Conservation (phyloP, 2,329 filamentous ascomycete species). For the Venturia asperata region DNA sequence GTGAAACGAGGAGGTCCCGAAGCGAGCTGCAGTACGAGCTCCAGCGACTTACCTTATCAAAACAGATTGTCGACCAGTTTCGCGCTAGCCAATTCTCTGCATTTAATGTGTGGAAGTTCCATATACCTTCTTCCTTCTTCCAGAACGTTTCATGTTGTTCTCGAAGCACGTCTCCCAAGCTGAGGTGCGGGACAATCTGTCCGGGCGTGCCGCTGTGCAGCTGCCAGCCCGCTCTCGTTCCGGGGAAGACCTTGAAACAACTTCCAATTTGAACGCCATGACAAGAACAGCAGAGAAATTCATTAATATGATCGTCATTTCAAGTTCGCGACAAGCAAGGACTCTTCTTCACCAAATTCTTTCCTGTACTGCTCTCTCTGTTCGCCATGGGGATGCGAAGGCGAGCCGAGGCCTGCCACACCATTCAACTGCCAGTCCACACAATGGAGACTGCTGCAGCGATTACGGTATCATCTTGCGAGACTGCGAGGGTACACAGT, state of each 20-base stretch:
- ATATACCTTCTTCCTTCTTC: not conserved
- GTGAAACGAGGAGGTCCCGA: not conserved
- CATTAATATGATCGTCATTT: not conserved
- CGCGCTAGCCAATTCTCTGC: not conserved
- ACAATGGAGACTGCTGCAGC: not conserved
- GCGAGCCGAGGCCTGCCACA: not conserved
- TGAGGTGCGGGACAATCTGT: not conserved
- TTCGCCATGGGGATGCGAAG: not conserved
- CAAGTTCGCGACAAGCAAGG: not conserved
- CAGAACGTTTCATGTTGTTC: not conserved
- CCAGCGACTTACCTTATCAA: not conserved
- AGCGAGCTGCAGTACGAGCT: not conserved
- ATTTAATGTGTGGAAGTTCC: not conserved
- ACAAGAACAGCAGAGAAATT: not conserved
- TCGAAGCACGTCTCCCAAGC: not conserved
- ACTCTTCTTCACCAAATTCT: no score
- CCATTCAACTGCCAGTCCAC: not conserved
- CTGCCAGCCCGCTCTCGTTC: not conserved
- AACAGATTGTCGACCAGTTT: not conserved
- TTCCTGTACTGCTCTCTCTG: not conserved
- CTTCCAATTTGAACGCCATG: not conserved
- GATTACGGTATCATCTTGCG: not conserved
- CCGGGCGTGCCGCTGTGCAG: not conserved
- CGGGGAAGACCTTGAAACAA: not conserved
- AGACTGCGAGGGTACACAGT: not conserved